Base-by-base conservation (phyloP, 805 yeast species). In the Wilhelminamyces savonicus region DNA sequence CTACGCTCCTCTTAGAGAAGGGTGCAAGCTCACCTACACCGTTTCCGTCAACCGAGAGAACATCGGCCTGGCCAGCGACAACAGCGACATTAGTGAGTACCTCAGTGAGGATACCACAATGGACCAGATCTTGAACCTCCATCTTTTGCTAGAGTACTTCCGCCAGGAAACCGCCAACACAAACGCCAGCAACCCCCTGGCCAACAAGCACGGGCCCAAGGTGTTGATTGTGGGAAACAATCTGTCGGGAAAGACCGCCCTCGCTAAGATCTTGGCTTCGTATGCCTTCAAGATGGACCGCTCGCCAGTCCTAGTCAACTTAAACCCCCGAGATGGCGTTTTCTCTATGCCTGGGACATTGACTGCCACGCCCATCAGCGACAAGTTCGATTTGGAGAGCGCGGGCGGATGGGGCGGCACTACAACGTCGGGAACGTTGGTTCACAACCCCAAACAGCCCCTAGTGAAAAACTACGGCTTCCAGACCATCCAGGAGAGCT, bases 371-470 rank as follows among this genome's bases (percentile, higher is more conserved):
- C 83, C 94, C 0, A 68, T 88, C 10, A 77, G 87, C 24, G 95
- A 85, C 46, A 60, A 77, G 23, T 62, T 88, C 21, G 95, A 92
- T 45, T 74, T 83, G 13, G 90, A 84, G 44, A 59, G 69, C 27
- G 57, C 62, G 11, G 70, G 74, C 13, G 82, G 94, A 63, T 95
- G 94, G 37, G 84, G 85, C 27, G 75, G 82, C 15, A 66, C 77
- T 36, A 75, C 87, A 1, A 64, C 69, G 4, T 77, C 84, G 8
- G 92, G 94, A 24, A 76, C 84, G 1, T 76, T 88, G 1, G 62
- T 69, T 36, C 76, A 81, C 39, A 88, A 83, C 51, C 83, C 84
- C n/a, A 84, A 85, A 51, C 94, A 85, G 53, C 97, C 97, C 0
- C 52, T 82, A n/a, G 90, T 82, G 7, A 79, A 82, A 45, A 78